phyloP scores from a whole-genome alignment of 192 early-diverging fungal species.

The Coemansia aciculifera region DNA sequence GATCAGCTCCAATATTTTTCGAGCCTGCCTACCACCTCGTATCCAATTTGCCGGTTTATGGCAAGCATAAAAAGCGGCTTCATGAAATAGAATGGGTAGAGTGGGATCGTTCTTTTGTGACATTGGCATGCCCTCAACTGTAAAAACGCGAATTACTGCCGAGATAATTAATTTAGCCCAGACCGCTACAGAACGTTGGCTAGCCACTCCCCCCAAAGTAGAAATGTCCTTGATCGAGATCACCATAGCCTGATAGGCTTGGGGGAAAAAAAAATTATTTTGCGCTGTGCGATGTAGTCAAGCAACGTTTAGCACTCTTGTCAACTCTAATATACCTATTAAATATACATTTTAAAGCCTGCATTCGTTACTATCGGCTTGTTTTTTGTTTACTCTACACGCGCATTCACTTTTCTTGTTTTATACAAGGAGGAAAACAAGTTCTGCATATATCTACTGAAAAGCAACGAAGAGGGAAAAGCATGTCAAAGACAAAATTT shows the following conservation, averaged over 20 bases:
- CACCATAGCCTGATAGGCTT: constrained; percentile 6
- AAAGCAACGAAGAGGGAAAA: background rate
- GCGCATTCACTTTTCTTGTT: background rate
- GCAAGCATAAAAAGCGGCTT: background rate
- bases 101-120: background rate
- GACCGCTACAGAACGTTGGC: background rate
- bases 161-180: background rate
- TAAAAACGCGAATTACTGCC: background rate
- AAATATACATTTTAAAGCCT: background rate
- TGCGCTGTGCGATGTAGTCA: background rate
- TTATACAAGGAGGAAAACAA: background rate
- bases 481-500: constrained; percentile 49
- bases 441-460: background rate
- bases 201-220: background rate
- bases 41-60: background rate
- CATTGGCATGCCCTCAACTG: background rate
- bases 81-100: background rate
- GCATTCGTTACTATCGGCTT: background rate
- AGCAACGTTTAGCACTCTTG: background rate
- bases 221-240: background rate
- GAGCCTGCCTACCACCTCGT: background rate
- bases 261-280: background rate
- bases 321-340: background rate
- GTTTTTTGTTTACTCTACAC: background rate
- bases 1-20: background rate